Base-by-base conservation (phyloP, 257 asterid genomes). In the Capsicum baccatum region DNA sequence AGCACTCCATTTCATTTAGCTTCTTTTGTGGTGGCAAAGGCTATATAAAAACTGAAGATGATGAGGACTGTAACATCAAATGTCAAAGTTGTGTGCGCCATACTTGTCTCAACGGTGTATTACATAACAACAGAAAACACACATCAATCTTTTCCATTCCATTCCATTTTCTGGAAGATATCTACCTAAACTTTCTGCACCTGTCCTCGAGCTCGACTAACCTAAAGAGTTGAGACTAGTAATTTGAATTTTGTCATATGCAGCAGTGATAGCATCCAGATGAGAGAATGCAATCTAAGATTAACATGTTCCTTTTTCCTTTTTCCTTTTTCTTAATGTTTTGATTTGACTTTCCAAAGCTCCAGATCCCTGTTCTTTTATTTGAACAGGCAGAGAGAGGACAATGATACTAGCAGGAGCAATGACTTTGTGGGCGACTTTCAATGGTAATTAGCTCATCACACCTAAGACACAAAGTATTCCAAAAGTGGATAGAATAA, bases 341-440 rank as follows among this genome's bases (percentile, higher is more conserved):
- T 21, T 12, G 63, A 50, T 52, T 50, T 21, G 63, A 52, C 21
- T 21, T 52, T 76, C 9, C 81, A 52, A 76, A 76, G 81, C 47
- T 52, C 47, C 47, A 52, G 8, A 6, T 8, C 8, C 81, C 62
- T 21, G 44, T 74, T 50, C 13, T 52, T 76, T 74, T 4, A 21
- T 74, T 52, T 74, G 3, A 50, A 4, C 62, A 76, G 63, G 13
- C 81, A 14, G 63, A 76, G 81, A 50, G 62, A 21, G 76, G 76
- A 52, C 47, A 76, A 13, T 21, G 15, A 76, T 21, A 21, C 47
- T 50, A 21, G 81, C 81, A 50, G 52, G 81, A 76, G 81, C 52
- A 0, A 5, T 12, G 47, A 13, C 8, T 8, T 74, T 50, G 21
- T 50, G 62, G 47, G 52, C 50, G 59, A 13, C 42, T 50, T 13